Base-by-base conservation (phyloP, 345 rosid genomes). In the Gossypium ekmanianum region DNA sequence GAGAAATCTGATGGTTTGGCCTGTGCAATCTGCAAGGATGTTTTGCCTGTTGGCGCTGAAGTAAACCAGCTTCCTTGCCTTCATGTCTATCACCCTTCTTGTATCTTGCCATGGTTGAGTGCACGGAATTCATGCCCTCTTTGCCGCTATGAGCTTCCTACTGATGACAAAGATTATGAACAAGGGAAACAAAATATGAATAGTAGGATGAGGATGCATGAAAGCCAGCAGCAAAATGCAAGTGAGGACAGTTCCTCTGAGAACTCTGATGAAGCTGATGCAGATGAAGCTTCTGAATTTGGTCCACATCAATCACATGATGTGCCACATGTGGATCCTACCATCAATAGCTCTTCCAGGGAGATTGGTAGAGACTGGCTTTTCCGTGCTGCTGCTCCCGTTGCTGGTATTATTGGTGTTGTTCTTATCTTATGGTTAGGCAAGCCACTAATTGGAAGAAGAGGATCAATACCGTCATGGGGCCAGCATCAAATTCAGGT, bases 11-110 rank as follows among this genome's bases (percentile, higher is more conserved):
- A 81, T 41, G 81, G 73, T 77, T 71, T 85, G 68, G 79, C 83
- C 56, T 94, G 98, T 85, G 97, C 98, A 13, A 84, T 94, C 74
- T 94, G 98, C 88, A 94, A 91, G 81, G 98, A 94, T 80, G 61
- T 85, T 76, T 85, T 87, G 77, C 29, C 77, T 20, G 61, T 80
- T 22, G 85, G 94, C 70, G 83, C 81, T 69, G 88, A 87, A 86
- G 92, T 82, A 39, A 88, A 78, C 72, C 87, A 90, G 79, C 97
- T 94, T 81, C 98, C 98, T 1, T 94, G 98, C 83, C 76, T 73
- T 75, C 98, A 94, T 68, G 78, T 92, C 54, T 94, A 94, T 80
- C 97, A 94, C 72, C 84, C 84, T 54, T 68, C 75, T 55, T 94
- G 98, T 85, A 94, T 94, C 74, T 69, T 92, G 74, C 97, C 95